Evolutionary conservation across 768 basidiomycete species (phyloP).

Genomic region (Tremella yokohamensis): DNA sequence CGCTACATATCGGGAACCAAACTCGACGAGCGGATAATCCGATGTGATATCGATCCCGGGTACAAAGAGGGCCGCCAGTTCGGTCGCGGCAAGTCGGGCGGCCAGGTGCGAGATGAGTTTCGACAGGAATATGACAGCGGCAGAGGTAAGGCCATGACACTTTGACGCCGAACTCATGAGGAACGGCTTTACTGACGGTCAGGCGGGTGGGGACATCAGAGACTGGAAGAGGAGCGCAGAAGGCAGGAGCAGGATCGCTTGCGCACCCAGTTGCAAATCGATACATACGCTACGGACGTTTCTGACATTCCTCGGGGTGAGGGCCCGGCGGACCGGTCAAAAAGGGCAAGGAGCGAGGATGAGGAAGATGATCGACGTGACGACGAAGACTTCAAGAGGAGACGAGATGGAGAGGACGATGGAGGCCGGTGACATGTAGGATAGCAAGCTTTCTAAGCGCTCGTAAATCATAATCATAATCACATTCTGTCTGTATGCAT

Average conservation of each 20-base stretch:
- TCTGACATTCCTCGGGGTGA: slow-evolving; percentile 44
- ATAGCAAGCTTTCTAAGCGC: no score
- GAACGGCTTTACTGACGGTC: slow-evolving; percentile 12
- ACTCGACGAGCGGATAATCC: slow-evolving; percentile 95
- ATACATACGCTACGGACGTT: slow-evolving; percentile 40
- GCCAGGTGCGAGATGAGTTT: slow-evolving; percentile 87
- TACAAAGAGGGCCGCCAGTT: slow-evolving; percentile 97
- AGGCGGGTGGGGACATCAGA: slow-evolving; percentile 48
- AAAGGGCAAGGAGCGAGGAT: slow-evolving; percentile 44
- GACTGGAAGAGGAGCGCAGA: slow-evolving; percentile 36
- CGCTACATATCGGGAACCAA: slow-evolving; percentile 96
- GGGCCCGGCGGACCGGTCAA: slow-evolving; percentile 21
- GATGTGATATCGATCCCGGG: slow-evolving; percentile 94
- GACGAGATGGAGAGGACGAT: slow-evolving; percentile 28
- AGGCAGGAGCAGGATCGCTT: slow-evolving; percentile 41
- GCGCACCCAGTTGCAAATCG: slow-evolving; percentile 39
- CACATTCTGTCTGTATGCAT: no score
- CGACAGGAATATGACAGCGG: slow-evolving; percentile 95
- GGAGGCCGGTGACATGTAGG: background rate
- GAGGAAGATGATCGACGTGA: slow-evolving; percentile 35
- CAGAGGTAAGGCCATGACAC: slow-evolving; percentile 69
- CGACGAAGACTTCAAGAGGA: slow-evolving; percentile 43
- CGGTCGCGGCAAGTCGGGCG: slow-evolving; percentile 93
- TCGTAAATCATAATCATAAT: no score
- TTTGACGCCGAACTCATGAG: slow-evolving; percentile 38